phyloP scores from a whole-genome alignment of 345 rosid genomes.

The Psidium guajava region DNA sequence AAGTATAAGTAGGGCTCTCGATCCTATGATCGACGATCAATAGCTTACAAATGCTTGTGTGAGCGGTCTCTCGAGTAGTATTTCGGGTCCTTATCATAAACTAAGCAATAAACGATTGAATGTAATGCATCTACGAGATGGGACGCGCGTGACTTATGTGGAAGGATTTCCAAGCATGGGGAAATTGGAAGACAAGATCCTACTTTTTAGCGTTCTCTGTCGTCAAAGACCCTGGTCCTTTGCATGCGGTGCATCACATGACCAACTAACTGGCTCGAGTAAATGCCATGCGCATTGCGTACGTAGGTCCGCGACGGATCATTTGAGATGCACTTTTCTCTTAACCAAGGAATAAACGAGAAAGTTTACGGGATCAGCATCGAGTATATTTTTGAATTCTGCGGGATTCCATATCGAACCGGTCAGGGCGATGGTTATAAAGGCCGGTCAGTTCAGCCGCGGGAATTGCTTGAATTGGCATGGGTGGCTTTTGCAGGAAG shows the following conservation, averaged over 20 bases:
- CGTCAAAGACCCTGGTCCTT: neutral
- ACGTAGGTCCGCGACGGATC: neutral
- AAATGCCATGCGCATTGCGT: neutral
- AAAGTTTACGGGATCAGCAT: neutral
- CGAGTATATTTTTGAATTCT: neutral
- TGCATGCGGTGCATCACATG: neutral
- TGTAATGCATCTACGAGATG: neutral
- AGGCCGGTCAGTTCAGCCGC: neutral
- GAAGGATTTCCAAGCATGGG: neutral
- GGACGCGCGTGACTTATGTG: neutral
- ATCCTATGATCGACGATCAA: neutral
- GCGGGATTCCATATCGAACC: neutral
- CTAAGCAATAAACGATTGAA: neutral
- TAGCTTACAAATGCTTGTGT: neutral
- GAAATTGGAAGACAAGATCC: neutral
- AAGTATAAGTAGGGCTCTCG: neutral
- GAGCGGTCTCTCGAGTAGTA: neutral
- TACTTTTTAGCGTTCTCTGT: neutral
- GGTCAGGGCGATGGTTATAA: neutral
- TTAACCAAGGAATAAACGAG: neutral
- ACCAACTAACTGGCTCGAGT: neutral
- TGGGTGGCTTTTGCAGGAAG: neutral
- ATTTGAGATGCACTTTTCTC: neutral
- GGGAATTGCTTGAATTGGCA: neutral
- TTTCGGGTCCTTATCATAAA: neutral